Base-by-base conservation (phyloP, 805 yeast species). In the Metschnikowia kofuensis region DNA sequence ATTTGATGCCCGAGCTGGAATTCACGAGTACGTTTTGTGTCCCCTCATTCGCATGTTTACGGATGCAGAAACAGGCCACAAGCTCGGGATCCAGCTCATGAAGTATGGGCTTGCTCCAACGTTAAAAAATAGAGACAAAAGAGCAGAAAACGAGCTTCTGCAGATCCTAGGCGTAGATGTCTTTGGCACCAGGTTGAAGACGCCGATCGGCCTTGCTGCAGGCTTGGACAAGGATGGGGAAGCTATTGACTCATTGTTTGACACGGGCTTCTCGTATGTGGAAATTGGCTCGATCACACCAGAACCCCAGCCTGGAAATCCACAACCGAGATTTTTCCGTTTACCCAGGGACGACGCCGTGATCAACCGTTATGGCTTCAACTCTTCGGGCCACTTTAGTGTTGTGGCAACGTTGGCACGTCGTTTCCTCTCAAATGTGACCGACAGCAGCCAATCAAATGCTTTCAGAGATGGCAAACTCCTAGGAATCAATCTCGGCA, bases 221-320 rank as follows among this genome's bases (percentile, higher is more conserved):
- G 98, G 98, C 11, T 78, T 92, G 55, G 98, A 92, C 67, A 92
- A 92, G 69, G 85, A 91, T 61, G 98, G 89, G 45, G 96, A 89
- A 62, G 96, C 89, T 16, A 82, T 92, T 56, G 97, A 92, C 58
- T 71, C 90, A 0, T 74, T 92, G 50, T 84, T 85, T 57, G 76
- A 83, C 54, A 63, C 79, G 47, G 98, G 98, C 1, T 91, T 91
- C 60, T 82, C 92, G 13, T 89, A 89, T 65, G 94, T 89, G 55
- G 98, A 92, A 68, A 79, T 92, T 51, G 98, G 98, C 1, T 87
- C 96, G 2, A 83, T 92, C 42, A 92, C 98, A 7, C 98, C 98
- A 4, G 71, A 77, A 56, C 88, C 97, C 0, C 98, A 92, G 69
- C 89, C 92, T 8, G 98, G 98, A 34, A 92, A 92, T 68, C 96